Evolutionary conservation across 441 rosid genomes (phyloP).

Genomic region (Lepidium campestre): DNA sequence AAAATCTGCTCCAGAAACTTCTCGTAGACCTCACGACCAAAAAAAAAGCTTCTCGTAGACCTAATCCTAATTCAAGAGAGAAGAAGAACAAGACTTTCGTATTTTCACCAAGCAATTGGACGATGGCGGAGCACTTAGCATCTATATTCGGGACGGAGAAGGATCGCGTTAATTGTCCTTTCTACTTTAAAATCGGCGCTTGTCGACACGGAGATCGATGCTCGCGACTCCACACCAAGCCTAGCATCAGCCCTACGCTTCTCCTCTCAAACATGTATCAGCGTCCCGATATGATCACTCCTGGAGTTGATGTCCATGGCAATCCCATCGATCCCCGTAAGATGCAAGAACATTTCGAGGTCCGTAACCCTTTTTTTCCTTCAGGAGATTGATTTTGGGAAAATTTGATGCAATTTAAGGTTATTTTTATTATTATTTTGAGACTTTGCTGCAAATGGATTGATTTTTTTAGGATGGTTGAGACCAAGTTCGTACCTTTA

Average conservation of each 20-base stretch:
- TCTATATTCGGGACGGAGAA: slow-evolving; percentile 62
- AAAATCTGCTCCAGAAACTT: not conserved
- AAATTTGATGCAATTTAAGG: not conserved
- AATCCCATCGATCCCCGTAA: slow-evolving; percentile 35
- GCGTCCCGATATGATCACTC: slow-evolving; percentile 50
- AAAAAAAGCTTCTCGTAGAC: not conserved
- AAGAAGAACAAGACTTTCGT: not conserved
- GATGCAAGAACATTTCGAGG: slow-evolving; percentile 50
- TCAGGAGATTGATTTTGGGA: not conserved
- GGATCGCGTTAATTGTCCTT: slow-evolving; percentile 56
- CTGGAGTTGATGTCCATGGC: slow-evolving; percentile 19
- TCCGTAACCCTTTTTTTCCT: not conserved
- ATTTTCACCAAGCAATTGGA: not conserved
- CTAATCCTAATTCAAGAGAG: not conserved
- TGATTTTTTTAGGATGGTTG: not conserved
- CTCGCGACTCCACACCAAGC: slow-evolving; percentile 52
- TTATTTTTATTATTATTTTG: not conserved
- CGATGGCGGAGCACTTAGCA: slow-evolving; percentile 58
- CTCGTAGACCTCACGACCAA: not conserved
- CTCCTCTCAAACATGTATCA: slow-evolving; percentile 55
- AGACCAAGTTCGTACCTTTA: too few species aligned
- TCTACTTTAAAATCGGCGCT: slow-evolving; percentile 57
- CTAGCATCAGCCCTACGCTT: slow-evolving; percentile 49
- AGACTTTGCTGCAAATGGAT: not conserved
- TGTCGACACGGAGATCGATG: slow-evolving; percentile 52